Conservation (phyloP, 495 filamentous ascomycete species). For the Melanomma pulvis-pyrius region DNA sequence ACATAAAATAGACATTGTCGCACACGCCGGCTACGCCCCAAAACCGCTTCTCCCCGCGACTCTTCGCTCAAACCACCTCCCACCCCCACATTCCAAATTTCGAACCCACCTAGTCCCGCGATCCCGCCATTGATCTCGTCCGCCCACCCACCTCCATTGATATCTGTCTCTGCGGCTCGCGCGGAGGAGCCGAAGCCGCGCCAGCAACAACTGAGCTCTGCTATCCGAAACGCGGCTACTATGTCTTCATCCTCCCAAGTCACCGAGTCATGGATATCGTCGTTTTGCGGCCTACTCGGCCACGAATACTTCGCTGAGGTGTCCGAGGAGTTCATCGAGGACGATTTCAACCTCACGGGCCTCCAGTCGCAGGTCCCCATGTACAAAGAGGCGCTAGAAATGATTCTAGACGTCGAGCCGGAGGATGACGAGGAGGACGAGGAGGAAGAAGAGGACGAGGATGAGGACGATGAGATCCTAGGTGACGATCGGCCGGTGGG, state of each 20-base stretch:
- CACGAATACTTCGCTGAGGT: slow-evolving; percentile 99
- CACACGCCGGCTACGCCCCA: neutral
- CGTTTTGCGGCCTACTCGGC: slow-evolving; percentile 90
- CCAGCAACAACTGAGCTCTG: neutral
- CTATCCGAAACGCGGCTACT: neutral
- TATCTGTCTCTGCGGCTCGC: slow-evolving; percentile 4
- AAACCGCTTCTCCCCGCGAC: neutral
- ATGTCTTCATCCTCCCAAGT: slow-evolving; percentile 75
- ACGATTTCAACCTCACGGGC: slow-evolving; percentile 98
- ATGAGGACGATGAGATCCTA: slow-evolving; percentile 61
- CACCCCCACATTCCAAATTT: slow-evolving; percentile 20
- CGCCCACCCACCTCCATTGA: neutral
- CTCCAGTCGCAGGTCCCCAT: slow-evolving; percentile 93
- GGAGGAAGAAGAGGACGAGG: slow-evolving; percentile 71
- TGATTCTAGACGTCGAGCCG: slow-evolving; percentile 98
- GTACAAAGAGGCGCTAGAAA: slow-evolving; percentile 97
- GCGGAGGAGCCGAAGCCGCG: slow-evolving; percentile 11
- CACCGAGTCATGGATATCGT: slow-evolving; percentile 95
- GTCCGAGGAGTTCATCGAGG: slow-evolving; percentile 97
- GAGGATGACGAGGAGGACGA: slow-evolving; percentile 86
- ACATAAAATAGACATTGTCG: neutral
- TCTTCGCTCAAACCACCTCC: neutral
- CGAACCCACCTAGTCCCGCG: neutral
- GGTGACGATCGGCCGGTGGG: slow-evolving; percentile 47
- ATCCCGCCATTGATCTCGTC: neutral